Evolutionary conservation across 202 grass and related monocot species (phyloP), one percentile per base, ranked within the genome.

Genomic region (Eragrostis tef): DNA sequence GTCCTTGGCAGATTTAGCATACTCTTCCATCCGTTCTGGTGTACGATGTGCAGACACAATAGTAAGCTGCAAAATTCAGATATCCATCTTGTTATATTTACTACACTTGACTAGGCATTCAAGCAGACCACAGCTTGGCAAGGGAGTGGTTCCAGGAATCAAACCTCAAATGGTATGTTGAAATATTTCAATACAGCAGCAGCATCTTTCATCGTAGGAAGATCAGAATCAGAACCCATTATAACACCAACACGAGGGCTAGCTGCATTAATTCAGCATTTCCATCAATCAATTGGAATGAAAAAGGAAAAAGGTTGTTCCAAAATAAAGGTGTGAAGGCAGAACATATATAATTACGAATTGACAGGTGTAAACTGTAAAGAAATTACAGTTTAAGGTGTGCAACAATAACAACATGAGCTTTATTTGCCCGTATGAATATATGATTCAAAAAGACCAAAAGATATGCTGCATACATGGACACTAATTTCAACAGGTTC

Each of bases 151-250:
- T 62, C 42, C 9, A 80, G 56, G 42, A 63, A 75, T 72, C 73
- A 83, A 83, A 98, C 96, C 88, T 98, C 90, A 88, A 81, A 91
- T 58, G 89, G 83, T 72, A 95, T 78, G 46, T 81, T 87, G 85
- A 98, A 95, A 51, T 83, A 71, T 67, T 79, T 83, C 48, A 98
- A 62, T 79, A 98, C 39, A 64, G 41, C 71, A n/a, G 83, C 89
- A 69, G 92, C 92, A 83, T 91, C 96, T 91, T 89, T 98, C 96
- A 98, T 95, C 34, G 81, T 57, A 27, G 83, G 81, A 67, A 98
- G 90, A 87, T 98, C 90, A 25, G 96, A 95, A 90, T 98, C 83
- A 50, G 92, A 98, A 4, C 96, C 96, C 96, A 95, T 98, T 74
- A 98, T 93, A 79, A 98, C 85, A 34, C 87, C 82, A 85, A 83